These are phyloP conservation scores for Chamaenerion angustifolium DNA, from an alignment of 345 rosid genomes.

Conservation along the genomic window DNA sequence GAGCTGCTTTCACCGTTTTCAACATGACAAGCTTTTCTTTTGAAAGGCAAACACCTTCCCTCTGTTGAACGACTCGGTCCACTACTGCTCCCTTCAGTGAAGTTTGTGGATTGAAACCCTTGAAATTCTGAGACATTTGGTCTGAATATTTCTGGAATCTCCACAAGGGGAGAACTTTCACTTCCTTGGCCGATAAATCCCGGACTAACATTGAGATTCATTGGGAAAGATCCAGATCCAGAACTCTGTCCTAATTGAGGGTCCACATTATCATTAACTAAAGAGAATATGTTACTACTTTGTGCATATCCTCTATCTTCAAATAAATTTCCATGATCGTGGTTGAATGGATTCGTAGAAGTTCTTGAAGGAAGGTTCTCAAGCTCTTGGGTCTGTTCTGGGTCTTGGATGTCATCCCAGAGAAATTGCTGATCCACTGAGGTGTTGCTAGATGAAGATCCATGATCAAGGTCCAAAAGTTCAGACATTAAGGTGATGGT, in stretches of 20 bases:
- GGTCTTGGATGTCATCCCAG: constrained; percentile 33
- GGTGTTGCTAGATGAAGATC: constrained; percentile 51
- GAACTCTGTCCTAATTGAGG: constrained; percentile 17
- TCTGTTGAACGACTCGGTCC: constrained; percentile 37
- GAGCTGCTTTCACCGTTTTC: constrained; percentile 42
- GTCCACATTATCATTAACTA: not conserved
- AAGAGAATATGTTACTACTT: constrained; percentile 9
- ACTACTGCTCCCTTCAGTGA: constrained; percentile 24
- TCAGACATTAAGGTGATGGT: constrained; percentile 61
- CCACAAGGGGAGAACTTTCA: constrained; percentile 26
- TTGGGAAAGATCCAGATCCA: constrained; percentile 19
- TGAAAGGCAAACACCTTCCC: constrained; percentile 46
- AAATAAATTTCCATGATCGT: constrained; percentile 15
- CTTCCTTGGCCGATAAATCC: constrained; percentile 34
- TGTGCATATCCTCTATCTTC: constrained; percentile 36
- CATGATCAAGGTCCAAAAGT: constrained; percentile 60
- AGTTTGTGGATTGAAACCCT: constrained; percentile 6
- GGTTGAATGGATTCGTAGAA: constrained; percentile 18
- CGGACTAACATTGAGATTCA: constrained; percentile 44
- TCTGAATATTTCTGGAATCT: constrained; percentile 23
- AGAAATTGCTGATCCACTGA: constrained; percentile 43
- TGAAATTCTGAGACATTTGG: constrained; percentile 21
- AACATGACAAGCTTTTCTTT: constrained; percentile 55
- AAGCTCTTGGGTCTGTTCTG: constrained; percentile 4
- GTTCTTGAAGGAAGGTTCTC: constrained; percentile 29